Evolutionary conservation across 2,329 filamentous ascomycete species (phyloP).

Genomic region (Xylaria sp.): DNA sequence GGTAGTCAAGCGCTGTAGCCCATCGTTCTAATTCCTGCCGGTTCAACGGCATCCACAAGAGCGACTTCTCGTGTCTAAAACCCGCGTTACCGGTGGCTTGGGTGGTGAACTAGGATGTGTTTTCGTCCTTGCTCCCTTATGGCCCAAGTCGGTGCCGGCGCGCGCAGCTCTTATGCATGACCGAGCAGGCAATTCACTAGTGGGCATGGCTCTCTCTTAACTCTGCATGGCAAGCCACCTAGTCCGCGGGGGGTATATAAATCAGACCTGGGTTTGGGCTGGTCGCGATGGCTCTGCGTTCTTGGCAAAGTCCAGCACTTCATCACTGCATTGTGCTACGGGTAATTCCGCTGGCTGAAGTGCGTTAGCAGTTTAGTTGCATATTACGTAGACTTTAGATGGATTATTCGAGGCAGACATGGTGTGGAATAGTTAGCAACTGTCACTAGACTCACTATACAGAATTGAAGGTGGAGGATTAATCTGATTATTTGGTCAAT

Average conservation of each 20-base stretch:
- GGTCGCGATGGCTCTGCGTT: neutral
- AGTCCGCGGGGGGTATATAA: neutral
- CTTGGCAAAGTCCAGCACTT: neutral
- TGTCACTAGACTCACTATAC: neutral
- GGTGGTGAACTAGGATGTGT: neutral
- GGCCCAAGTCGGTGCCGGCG: neutral
- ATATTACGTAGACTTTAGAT: neutral
- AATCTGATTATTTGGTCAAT: slow-evolving; percentile 6
- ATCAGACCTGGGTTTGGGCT: neutral
- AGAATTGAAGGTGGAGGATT: neutral
- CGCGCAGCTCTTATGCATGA: slow-evolving; percentile 6
- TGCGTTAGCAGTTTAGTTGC: neutral
- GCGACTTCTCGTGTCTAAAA: neutral
- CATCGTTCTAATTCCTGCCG: neutral
- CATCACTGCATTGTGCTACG: neutral
- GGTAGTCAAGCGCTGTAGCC: neutral
- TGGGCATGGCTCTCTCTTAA: neutral
- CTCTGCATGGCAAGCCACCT: neutral
- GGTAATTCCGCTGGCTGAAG: slow-evolving; percentile 2
- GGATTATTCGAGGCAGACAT: neutral
- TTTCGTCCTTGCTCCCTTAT: neutral
- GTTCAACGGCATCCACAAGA: neutral
- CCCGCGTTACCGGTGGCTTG: neutral
- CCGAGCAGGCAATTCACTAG: neutral
- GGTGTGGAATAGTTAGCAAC: neutral